Conservation (phyloP, 495 filamentous ascomycete species). For the Aspergillus sclerotiicarbonarius region DNA sequence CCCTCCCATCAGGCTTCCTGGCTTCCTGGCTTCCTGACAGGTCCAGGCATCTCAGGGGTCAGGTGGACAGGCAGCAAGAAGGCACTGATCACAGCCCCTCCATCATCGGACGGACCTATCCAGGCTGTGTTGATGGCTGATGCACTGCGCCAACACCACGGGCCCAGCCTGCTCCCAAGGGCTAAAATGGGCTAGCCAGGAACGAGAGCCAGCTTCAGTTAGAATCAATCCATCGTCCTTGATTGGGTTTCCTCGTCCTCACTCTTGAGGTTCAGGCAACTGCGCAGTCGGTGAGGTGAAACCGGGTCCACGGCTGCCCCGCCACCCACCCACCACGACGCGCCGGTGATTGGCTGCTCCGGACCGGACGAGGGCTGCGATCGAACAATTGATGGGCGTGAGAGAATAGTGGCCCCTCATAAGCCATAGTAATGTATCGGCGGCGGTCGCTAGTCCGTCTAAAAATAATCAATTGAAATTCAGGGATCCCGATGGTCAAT, state of each 20-base stretch:
- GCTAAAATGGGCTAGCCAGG: too few species aligned
- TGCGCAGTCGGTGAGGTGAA: constrained; percentile 16
- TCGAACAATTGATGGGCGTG: background rate
- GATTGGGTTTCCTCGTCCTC: too few species aligned
- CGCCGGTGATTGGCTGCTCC: constrained; percentile 15
- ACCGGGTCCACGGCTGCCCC: constrained; percentile 18
- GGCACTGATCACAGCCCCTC: too few species aligned
- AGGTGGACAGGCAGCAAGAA: too few species aligned
- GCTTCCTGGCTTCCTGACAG: too few species aligned
- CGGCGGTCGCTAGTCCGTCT: background rate
- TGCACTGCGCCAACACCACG: too few species aligned
- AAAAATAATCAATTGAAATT: constrained; percentile 6
- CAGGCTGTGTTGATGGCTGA: too few species aligned
- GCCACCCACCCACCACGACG: constrained; percentile 2
- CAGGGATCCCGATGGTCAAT: background rate
- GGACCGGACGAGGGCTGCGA: constrained; percentile 3
- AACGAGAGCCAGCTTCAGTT: too few species aligned
- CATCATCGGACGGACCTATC: too few species aligned
- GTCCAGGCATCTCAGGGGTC: too few species aligned
- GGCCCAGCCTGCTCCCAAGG: too few species aligned
- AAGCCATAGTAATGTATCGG: background rate
- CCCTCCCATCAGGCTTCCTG: too few species aligned
- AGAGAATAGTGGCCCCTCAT: background rate
- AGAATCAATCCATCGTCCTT: background rate
- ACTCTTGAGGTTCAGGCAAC: background rate